phyloP scores from a whole-genome alignment of 345 rosid genomes.

The Aethionema arabicum region DNA sequence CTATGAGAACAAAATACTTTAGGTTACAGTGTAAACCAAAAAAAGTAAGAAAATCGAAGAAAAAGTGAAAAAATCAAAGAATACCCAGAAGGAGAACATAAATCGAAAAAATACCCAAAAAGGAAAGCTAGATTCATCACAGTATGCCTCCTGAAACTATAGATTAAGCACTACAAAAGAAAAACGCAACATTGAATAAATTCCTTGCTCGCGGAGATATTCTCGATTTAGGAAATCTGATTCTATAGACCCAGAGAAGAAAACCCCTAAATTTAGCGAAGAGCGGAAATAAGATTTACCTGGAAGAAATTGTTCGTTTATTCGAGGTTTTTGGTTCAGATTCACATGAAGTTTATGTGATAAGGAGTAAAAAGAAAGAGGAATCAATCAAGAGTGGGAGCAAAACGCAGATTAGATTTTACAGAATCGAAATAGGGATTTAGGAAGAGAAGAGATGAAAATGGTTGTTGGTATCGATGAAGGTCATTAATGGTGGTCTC shows the following conservation, averaged over 20 bases:
- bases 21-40: not conserved
- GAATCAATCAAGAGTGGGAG: not conserved
- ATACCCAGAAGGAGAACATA: slow-evolving; percentile 1
- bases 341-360: slow-evolving; percentile 14
- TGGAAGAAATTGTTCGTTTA: slow-evolving; percentile 10
- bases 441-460: slow-evolving; percentile 24
- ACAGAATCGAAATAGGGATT: slow-evolving; percentile 14
- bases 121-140: not conserved
- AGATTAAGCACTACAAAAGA: not conserved
- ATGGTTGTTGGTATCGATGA: slow-evolving; percentile 34
- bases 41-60: too few species aligned
- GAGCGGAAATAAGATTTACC: not conserved
- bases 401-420: slow-evolving; percentile 11
- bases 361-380: not conserved
- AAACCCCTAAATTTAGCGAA: slow-evolving; percentile 22
- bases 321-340: slow-evolving; percentile 6
- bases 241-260: not conserved
- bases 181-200: slow-evolving; percentile 12
- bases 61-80: not conserved
- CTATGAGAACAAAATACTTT: not conserved
- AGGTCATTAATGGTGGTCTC: slow-evolving; percentile 33
- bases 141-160: not conserved
- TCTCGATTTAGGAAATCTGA: slow-evolving; percentile 2
- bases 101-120: slow-evolving; percentile 7
- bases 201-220: not conserved